Percentiles rank a stretch among this genome's conserved stretches.
These are phyloP conservation scores for Beauveria sp. DNA, from an alignment of 2,329 filamentous ascomycete genomes.

Conservation along the genomic window DNA sequence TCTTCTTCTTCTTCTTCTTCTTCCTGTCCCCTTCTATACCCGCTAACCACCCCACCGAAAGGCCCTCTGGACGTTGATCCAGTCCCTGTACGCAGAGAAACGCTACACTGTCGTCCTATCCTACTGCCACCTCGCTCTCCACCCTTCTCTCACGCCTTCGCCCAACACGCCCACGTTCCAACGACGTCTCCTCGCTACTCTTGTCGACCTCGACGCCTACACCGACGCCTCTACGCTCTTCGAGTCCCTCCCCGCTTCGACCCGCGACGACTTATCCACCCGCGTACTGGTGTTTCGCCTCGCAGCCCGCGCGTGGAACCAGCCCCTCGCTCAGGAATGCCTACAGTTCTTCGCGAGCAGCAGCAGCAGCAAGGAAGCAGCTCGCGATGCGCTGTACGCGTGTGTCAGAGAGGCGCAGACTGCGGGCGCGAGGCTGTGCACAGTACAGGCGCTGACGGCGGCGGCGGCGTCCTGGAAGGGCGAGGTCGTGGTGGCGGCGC, in stretches of 20 bases:
- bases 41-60: not conserved
- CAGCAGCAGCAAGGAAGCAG: constrained; percentile 30
- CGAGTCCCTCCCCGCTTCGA: constrained; percentile 48
- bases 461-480: constrained; percentile 20
- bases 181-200: constrained; percentile 68
- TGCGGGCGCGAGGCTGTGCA: constrained; percentile 52
- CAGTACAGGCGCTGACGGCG: constrained; percentile 32
- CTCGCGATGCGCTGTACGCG: constrained; percentile 62
- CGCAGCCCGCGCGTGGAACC: constrained; percentile 52
- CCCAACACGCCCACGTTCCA: constrained; percentile 59
- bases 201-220: constrained; percentile 39
- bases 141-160: constrained; percentile 53
- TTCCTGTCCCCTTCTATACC: not conserved
- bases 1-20: no score
- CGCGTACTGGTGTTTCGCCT: constrained; percentile 70
- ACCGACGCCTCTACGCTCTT: constrained; percentile 33
- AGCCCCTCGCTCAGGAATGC: constrained; percentile 52
- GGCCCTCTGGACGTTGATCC: not conserved
- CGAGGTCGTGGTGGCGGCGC: constrained; percentile 17
- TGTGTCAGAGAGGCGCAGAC: constrained; percentile 72
- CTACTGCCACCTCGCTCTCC: constrained; percentile 67
- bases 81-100: not conserved
- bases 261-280: constrained; percentile 56
- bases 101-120: constrained; percentile 30
- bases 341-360: constrained; percentile 44